Percentiles rank a stretch among this genome's conserved stretches.
These are phyloP conservation scores for Colletotrichum ledebouriae DNA, from an alignment of 2,329 filamentous ascomycete genomes.

Conservation along the genomic window DNA sequence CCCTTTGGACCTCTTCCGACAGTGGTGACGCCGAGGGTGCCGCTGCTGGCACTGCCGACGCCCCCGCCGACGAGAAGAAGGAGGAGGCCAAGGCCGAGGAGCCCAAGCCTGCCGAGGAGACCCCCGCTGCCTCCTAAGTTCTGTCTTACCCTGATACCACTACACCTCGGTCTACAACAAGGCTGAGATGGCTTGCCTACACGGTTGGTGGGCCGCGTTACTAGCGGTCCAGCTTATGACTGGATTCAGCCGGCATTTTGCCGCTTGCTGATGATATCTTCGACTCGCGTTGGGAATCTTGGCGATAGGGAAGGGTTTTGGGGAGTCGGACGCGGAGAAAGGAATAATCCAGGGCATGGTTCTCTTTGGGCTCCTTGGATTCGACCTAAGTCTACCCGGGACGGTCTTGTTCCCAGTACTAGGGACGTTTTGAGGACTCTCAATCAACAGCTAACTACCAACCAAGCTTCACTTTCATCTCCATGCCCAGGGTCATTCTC, in stretches of 20 bases:
- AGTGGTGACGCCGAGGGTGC: slow-evolving; percentile 81
- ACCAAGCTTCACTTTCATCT: slow-evolving; percentile 19
- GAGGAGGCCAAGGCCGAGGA: slow-evolving; percentile 65
- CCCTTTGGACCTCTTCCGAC: slow-evolving; percentile 97
- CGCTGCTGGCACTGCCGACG: slow-evolving; percentile 73
- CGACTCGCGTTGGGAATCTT: slow-evolving; percentile 45
- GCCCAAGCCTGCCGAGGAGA: slow-evolving; percentile 54
- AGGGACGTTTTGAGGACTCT: slow-evolving; percentile 25
- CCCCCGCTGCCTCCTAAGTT: slow-evolving; percentile 67
- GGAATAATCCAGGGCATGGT: slow-evolving; percentile 56
- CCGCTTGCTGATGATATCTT: slow-evolving; percentile 51
- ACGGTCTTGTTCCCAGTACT: slow-evolving; percentile 15
- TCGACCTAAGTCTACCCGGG: slow-evolving; percentile 25
- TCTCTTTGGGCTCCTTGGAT: slow-evolving; percentile 41
- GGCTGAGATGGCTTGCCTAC: slow-evolving; percentile 50
- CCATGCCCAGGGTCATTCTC: slow-evolving; percentile 34
- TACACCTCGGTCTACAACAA: slow-evolving; percentile 52
- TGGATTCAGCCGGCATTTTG: slow-evolving; percentile 46
- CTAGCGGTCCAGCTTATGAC: slow-evolving; percentile 32
- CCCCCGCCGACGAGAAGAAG: slow-evolving; percentile 65
- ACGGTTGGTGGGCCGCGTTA: slow-evolving; percentile 20
- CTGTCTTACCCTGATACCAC: slow-evolving; percentile 54
- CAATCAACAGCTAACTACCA: slow-evolving; percentile 39
- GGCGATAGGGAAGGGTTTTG: slow-evolving; percentile 52
- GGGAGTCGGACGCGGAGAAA: slow-evolving; percentile 54